Conservation (phyloP, 1,284 basidiomycete species). For the Heterobasidion occidentale region DNA sequence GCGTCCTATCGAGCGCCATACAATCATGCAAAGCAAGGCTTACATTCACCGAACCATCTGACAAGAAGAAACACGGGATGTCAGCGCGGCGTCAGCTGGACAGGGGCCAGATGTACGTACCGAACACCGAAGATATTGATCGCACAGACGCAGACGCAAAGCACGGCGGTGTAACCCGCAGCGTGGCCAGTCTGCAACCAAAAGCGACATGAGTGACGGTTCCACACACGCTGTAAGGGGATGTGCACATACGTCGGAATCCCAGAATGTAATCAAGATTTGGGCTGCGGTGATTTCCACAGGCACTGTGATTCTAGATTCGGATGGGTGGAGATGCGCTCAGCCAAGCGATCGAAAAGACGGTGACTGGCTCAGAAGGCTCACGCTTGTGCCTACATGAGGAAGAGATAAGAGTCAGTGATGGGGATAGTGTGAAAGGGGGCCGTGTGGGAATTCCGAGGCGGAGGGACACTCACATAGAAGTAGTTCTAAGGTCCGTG, state of each 20-base stretch:
- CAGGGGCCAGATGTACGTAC: conserved; percentile 19
- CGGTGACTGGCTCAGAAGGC: not conserved
- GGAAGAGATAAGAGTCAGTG: not conserved
- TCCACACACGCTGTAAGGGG: not conserved
- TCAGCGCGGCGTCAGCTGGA: not conserved
- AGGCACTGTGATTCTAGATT: conserved; percentile 45
- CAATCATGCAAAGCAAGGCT: conserved; percentile 8
- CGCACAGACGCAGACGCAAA: conserved; percentile 49
- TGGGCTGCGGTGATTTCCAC: conserved; percentile 74
- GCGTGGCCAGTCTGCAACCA: conserved; percentile 35
- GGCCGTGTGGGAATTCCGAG: too few species aligned
- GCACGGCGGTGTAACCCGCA: conserved; percentile 56
- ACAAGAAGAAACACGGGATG: conserved; percentile 23
- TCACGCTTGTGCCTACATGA: conserved; percentile 10
- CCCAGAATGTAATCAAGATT: conserved; percentile 76
- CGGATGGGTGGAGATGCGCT: not conserved
- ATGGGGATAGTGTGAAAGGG: too few species aligned
- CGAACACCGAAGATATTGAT: conserved; percentile 76
- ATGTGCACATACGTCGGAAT: conserved; percentile 37
- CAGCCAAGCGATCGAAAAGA: not conserved
- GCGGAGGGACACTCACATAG: conserved; percentile 27
- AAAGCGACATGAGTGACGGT: not conserved
- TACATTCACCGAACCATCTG: conserved; percentile 52
- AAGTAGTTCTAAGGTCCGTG: conserved; percentile 29
- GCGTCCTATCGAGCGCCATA: not conserved